Evolutionary conservation across 495 filamentous ascomycete genomes (phyloP).

Genomic region (Penicillium parvum): DNA sequence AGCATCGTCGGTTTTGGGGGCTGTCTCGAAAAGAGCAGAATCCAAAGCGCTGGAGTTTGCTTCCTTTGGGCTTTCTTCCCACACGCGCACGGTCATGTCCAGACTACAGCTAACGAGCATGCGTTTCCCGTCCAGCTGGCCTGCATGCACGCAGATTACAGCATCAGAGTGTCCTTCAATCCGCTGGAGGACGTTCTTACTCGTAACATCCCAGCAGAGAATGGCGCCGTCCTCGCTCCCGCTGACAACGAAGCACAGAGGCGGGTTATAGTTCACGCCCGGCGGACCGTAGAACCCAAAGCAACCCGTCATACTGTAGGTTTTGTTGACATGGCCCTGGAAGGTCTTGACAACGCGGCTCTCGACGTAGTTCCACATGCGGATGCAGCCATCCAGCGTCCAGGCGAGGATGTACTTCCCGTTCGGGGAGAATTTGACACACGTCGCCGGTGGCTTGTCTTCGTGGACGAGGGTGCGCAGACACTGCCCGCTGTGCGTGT

Average conservation of each 20-base stretch:
- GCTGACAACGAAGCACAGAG: slow-evolving; percentile 59
- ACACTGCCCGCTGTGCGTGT: slow-evolving; percentile 93
- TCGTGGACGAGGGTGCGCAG: slow-evolving; percentile 91
- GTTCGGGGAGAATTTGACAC: slow-evolving; percentile 88
- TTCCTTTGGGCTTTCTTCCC: slow-evolving; percentile 41
- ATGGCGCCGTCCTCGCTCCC: slow-evolving; percentile 86
- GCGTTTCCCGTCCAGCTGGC: slow-evolving; percentile 31
- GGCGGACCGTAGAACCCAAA: slow-evolving; percentile 63
- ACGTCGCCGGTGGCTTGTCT: slow-evolving; percentile 89
- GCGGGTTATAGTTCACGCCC: slow-evolving; percentile 30
- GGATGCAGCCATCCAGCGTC: slow-evolving; percentile 82
- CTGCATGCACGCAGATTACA: slow-evolving; percentile 80
- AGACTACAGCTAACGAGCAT: slow-evolving; percentile 59
- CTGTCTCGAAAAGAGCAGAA: background rate
- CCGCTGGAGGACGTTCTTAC: slow-evolving; percentile 73
- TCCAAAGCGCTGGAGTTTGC: background rate
- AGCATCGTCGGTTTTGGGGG: slow-evolving; percentile 2
- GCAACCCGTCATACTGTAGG: slow-evolving; percentile 74
- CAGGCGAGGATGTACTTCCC: slow-evolving; percentile 88
- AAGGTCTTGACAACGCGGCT: slow-evolving; percentile 93
- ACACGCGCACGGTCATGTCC: slow-evolving; percentile 61
- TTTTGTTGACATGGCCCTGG: slow-evolving; percentile 83
- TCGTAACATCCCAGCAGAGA: slow-evolving; percentile 83
- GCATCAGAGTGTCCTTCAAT: slow-evolving; percentile 68
- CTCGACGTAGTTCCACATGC: slow-evolving; percentile 91